Base-by-base conservation (phyloP, 371 early-diverging fungal genomes). In the Haplosporangium sp. region DNA sequence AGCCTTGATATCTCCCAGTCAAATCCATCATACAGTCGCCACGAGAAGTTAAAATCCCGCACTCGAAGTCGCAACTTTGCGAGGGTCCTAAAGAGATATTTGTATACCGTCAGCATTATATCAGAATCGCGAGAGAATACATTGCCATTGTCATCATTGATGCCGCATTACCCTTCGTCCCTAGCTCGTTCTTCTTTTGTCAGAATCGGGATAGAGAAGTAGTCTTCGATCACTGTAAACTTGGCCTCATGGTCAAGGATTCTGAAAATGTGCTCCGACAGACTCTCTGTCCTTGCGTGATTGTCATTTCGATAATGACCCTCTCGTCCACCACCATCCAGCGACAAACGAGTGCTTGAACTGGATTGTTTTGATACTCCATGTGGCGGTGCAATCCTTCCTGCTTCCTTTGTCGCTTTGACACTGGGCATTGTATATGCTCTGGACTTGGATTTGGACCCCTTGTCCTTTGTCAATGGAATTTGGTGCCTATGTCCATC, bases 11-110 rank as follows among this genome's bases (percentile, higher is more conserved):
- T 69, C 36, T 73, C 80, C 73, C 73, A 79, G 13, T 79, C 80
- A 40, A 79, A 46, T 4, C 92, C 93, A 65, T 91, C 90, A 48
- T 87, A 90, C 12, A 94, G 63, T 13, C 86, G 84, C 89, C 89
- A 90, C 2, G 83, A 57, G 38, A 93, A 55, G 67, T 89, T 86
- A 54, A 90, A 85, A 58, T 92, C 86, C 13, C 81, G 67, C 5
- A 92, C 73, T 18, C 86, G 85, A 10, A 92, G 47, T 0, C 86
- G 84, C 29, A 87, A 37, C 29, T 83, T 55, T 38, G 88, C 86
- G 12, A 62, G 45, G 5, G 80, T 64, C 2, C 73, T 79, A 42
- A 8, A 52, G 13, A 40, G 38, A 53, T 6, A 38, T 8, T 41
- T 13, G 20, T 29, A 29, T 29, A 29, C 4, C 29, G 29, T 29